Percentiles rank a stretch among this genome's conserved stretches.
These are phyloP conservation scores for Solanum acaule DNA, from an alignment of 257 asterid species.

Conservation along the genomic window DNA sequence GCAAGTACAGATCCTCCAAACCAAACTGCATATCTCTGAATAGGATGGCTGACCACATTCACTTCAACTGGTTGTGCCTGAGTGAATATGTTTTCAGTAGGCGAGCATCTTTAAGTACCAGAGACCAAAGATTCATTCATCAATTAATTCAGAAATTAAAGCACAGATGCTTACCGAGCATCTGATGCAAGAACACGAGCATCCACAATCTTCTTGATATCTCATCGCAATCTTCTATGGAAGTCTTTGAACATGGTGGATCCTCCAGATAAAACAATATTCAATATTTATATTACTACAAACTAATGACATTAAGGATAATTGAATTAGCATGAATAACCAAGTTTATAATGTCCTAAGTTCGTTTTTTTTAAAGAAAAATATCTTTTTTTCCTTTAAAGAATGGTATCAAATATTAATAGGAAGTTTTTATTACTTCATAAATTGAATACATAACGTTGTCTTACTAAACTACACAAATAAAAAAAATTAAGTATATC, in stretches of 20 bases:
- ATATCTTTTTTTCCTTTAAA: too few species aligned
- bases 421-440: too few species aligned
- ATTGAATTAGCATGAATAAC: too few species aligned
- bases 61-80: conserved; percentile 94
- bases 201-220: conserved; percentile 78
- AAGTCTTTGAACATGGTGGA: conserved; percentile 97
- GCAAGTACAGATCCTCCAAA: conserved; percentile 98
- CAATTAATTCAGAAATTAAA: not conserved
- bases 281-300: too few species aligned
- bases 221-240: conserved; percentile 80
- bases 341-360: too few species aligned
- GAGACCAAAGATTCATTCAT: not conserved
- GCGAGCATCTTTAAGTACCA: not conserved
- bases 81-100: not conserved
- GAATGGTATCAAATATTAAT: too few species aligned
- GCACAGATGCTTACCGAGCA: conserved; percentile 25
- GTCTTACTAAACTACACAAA: too few species aligned
- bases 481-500: too few species aligned
- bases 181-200: conserved; percentile 70
- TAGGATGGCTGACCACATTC: conserved; percentile 87
- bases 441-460: too few species aligned
- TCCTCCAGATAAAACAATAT: conserved; percentile 92
- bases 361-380: too few species aligned
- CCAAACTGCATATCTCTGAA: conserved; percentile 98
- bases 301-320: too few species aligned